phyloP scores from a whole-genome alignment of 768 basidiomycete species.

The Lactarius sanguifluus region DNA sequence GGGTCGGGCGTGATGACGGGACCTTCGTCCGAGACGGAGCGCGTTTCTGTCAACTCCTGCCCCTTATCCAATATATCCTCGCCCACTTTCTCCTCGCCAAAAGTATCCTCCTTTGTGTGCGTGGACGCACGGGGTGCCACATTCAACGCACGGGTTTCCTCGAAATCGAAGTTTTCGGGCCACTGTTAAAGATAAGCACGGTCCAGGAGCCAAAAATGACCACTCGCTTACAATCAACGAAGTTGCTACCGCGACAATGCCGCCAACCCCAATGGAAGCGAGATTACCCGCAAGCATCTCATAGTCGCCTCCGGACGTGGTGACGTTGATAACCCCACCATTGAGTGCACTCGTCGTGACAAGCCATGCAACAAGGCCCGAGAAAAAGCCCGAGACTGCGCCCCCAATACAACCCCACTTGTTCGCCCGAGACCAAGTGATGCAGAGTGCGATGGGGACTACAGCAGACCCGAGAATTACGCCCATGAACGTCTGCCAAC shows the following conservation, averaged over 20 bases:
- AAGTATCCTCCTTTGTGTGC: conserved; percentile 27
- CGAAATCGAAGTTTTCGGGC: conserved; percentile 84
- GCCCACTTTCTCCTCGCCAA: conserved; percentile 34
- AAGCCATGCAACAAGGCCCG: conserved; percentile 81
- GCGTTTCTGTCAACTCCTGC: conserved; percentile 28
- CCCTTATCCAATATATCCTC: conserved; percentile 43
- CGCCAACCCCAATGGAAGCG: conserved; percentile 80
- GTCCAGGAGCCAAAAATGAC: background rate
- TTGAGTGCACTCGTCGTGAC: conserved; percentile 75
- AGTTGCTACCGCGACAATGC: conserved; percentile 63
- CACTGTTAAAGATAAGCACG: conserved; percentile 42
- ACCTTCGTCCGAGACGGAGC: conserved; percentile 32
- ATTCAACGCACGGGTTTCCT: conserved; percentile 77
- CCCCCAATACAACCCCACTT: conserved; percentile 82
- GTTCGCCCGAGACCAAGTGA: conserved; percentile 86
- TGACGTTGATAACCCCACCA: conserved; percentile 67
- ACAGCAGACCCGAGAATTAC: conserved; percentile 84
- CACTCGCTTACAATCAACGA: conserved; percentile 57
- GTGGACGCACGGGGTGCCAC: conserved; percentile 30
- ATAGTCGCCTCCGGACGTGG: conserved; percentile 41
- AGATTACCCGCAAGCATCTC: conserved; percentile 90
- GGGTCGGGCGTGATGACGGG: conserved; percentile 41
- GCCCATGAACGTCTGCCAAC: conserved; percentile 76
- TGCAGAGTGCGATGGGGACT: conserved; percentile 80
- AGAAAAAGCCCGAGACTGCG: conserved; percentile 62